A percentile compares a stretch with the other conserved stretches of the same genome.
phyloP scores from a whole-genome alignment of 2,329 filamentous ascomycete genomes.

The Aspergillus ruber region DNA sequence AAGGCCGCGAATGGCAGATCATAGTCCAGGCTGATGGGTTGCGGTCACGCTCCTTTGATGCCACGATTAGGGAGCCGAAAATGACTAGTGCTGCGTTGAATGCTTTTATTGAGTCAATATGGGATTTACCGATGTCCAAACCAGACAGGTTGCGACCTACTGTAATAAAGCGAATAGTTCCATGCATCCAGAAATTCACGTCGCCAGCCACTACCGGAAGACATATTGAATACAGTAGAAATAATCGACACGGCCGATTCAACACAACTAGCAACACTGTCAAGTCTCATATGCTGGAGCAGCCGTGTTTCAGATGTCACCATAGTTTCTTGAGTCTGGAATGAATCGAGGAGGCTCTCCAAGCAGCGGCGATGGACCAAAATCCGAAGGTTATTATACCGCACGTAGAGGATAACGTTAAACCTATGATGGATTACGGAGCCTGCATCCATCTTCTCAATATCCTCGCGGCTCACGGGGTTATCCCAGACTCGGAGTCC shows the following conservation, averaged over 20 bases:
- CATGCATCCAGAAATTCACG: constrained; percentile 24
- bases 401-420: constrained; percentile 38
- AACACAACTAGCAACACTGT: constrained; percentile 27
- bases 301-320: constrained; percentile 15
- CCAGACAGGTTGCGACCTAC: constrained; percentile 16
- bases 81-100: constrained; percentile 30
- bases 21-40: constrained; percentile 3
- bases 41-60: constrained; percentile 5
- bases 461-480: neutral
- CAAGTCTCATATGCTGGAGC: constrained; percentile 26
- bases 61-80: constrained; percentile 21
- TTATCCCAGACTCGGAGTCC: neutral
- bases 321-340: neutral
- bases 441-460: neutral
- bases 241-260: constrained; percentile 26
- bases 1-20: constrained; percentile 8
- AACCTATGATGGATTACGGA: constrained; percentile 22
- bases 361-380: constrained; percentile 39
- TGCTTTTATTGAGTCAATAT: constrained; percentile 13
- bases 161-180: constrained; percentile 30
- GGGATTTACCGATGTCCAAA: neutral
- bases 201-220: constrained; percentile 12
- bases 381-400: constrained; percentile 38
- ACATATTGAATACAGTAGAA: constrained; percentile 15
- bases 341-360: constrained; percentile 30